Conservation (phyloP, 805 yeast genomes). For the Wickerhamiella musiphila region DNA sequence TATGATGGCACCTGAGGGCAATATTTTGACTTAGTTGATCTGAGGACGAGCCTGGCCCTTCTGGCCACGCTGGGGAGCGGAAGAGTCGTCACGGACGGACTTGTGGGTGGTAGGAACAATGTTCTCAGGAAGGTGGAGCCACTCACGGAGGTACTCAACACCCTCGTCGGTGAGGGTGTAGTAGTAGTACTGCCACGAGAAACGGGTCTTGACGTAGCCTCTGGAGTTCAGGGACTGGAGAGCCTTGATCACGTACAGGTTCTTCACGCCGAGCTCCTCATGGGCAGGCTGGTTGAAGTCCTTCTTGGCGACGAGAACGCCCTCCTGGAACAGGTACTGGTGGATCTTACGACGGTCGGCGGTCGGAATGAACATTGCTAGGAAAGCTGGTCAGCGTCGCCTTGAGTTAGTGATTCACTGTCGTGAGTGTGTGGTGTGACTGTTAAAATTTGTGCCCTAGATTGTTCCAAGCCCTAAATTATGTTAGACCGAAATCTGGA, state of each 20-base stretch:
- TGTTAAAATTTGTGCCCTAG: background rate
- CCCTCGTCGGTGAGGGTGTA: conserved; percentile 99
- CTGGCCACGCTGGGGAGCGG: conserved; percentile 41
- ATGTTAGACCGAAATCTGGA: no score
- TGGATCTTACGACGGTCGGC: conserved; percentile 99
- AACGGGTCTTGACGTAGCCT: conserved; percentile 99
- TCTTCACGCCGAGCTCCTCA: conserved; percentile 95
- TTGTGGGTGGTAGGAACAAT: conserved; percentile 97
- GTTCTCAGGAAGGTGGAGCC: conserved; percentile 97
- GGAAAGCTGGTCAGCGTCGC: conserved; percentile 1
- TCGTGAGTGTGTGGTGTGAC: background rate
- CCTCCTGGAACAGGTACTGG: conserved; percentile 98
- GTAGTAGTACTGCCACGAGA: conserved; percentile 99
- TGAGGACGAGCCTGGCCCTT: conserved; percentile 22
- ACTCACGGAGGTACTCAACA: conserved; percentile 94
- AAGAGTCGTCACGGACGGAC: conserved; percentile 37
- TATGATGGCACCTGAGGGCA: conserved; percentile 1
- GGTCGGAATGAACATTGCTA: conserved; percentile 95
- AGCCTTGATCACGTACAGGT: conserved; percentile 96
- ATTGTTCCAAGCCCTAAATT: background rate
- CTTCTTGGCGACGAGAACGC: conserved; percentile 99
- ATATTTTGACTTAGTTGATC: conserved; percentile 17
- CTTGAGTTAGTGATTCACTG: background rate
- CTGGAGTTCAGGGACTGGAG: conserved; percentile 96
- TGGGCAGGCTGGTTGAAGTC: conserved; percentile 95